These are phyloP conservation scores for Linum lewisii DNA, from an alignment of 345 rosid genomes.

Conservation along the genomic window DNA sequence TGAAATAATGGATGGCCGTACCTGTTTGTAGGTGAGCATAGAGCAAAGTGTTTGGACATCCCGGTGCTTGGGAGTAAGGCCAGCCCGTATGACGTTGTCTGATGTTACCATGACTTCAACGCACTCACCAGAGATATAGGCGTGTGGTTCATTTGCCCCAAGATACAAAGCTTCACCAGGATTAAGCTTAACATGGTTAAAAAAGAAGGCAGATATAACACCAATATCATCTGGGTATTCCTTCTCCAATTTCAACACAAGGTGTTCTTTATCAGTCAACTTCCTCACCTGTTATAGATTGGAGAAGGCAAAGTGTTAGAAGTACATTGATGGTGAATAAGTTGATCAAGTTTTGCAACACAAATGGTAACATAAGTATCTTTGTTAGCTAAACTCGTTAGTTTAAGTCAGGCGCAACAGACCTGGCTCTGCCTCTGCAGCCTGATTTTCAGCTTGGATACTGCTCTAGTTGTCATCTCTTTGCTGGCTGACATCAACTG, in stretches of 20 bases:
- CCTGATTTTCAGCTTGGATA: constrained; percentile 54
- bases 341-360: no score
- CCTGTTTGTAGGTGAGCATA: constrained; percentile 95
- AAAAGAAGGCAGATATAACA: constrained; percentile 73
- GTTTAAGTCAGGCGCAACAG: constrained; percentile 1
- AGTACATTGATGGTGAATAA: not conserved
- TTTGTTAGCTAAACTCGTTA: no score
- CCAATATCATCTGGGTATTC: constrained; percentile 86
- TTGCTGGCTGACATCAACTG: constrained; percentile 69
- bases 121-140: constrained; percentile 82
- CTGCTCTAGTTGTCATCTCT: constrained; percentile 45
- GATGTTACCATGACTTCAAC: constrained; percentile 98
- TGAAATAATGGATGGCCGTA: constrained; percentile 16
- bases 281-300: constrained; percentile 45
- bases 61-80: constrained; percentile 85
- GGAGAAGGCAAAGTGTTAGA: not conserved
- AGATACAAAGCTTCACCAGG: constrained; percentile 96
- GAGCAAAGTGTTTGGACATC: constrained; percentile 84
- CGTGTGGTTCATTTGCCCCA: constrained; percentile 94
- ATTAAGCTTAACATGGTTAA: constrained; percentile 82
- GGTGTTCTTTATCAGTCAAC: constrained; percentile 75
- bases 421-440: constrained; percentile 63
- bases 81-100: constrained; percentile 97
- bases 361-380: not conserved
- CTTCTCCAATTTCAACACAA: constrained; percentile 73